Evolutionary conservation across 306 rosid genomes (phyloP), one percentile per base, ranked within the genome.

Genomic region (Trichosanthes truncata): DNA sequence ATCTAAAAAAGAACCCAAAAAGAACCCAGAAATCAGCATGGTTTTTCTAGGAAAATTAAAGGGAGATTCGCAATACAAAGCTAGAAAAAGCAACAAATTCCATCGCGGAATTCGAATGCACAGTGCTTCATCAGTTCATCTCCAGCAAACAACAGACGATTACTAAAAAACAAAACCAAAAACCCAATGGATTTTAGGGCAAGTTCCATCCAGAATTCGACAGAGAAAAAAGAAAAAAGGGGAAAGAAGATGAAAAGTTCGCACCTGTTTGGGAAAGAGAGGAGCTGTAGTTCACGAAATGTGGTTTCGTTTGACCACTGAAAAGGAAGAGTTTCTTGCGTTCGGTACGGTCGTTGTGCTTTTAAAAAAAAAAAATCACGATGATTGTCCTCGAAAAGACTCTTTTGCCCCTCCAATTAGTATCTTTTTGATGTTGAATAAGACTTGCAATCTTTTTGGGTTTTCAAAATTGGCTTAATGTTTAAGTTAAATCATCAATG

Each of bases 281-380:
- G 77, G 57, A 67, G 76, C 74, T 29, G 45, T 36, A 49, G 55
- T 51, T 38, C 74, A 74, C 31, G 8, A 73, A 18, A 61, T 79
- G 75, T 9, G 20, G 80, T 9, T 3, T 57, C 33, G 63, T 57
- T 61, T 82, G 71, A 38, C 57, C 81, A 82, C 49, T 74, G 25
- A 18, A 36, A 61, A 53, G 61, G 38, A 43, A 20, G 26, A 68
- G 51, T 40, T 68, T 68, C 33, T 10, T 21, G 61, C 36, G 68
- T 85, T 77, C 72, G 72, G 81, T 83, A 83, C 55, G 55, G 69
- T 23, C 31, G 31, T 67, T 60, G 73, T 11, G 49, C 35, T 33
- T 46, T n/a, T n/a, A n/a, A n/a, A n/a, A n/a, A n/a, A n/a, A n/a
- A n/a, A n/a, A n/a, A n/a, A n/a, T n/a, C n/a, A n/a, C n/a, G n/a